phyloP scores from a whole-genome alignment of 352 stramenopile genomes.

The Phytophthora constricta region DNA sequence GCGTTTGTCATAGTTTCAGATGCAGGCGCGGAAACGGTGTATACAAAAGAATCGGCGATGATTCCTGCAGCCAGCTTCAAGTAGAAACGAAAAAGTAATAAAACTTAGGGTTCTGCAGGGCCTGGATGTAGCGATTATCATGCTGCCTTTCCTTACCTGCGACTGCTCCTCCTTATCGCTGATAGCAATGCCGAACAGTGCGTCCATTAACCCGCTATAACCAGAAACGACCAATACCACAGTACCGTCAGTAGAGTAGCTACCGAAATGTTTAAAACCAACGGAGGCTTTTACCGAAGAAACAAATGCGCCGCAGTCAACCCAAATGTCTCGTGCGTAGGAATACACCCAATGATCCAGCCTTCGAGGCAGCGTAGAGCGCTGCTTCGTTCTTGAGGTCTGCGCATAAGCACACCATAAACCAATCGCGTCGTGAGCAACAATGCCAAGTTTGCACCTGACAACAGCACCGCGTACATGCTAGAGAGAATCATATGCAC shows the following conservation, averaged over 20 bases:
- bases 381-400: constrained; percentile 40
- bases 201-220: constrained; percentile 48
- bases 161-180: constrained; percentile 47
- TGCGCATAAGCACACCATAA: constrained; percentile 12
- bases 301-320: constrained; percentile 51
- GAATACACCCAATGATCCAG: constrained; percentile 69
- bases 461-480: constrained; percentile 42
- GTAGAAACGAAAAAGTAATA: too few relatives aligned
- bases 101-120: too few relatives aligned
- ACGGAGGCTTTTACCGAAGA: constrained; percentile 24
- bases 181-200: constrained; percentile 42
- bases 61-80: constrained; percentile 65
- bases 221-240: neutral
- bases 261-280: neutral
- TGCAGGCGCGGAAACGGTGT: constrained; percentile 21
- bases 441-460: too few relatives aligned
- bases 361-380: constrained; percentile 70
- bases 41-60: constrained; percentile 64
- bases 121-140: too few relatives aligned
- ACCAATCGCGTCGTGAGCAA: too few relatives aligned
- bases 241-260: neutral
- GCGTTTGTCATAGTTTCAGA: constrained; percentile 35
- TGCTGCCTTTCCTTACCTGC: constrained; percentile 39
- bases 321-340: constrained; percentile 53
- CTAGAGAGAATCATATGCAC: constrained; percentile 50